Percentiles rank a stretch among this genome's conserved stretches.
These are phyloP conservation scores for Hygrophila difformis DNA, from an alignment of 257 asterid species.

Conservation along the genomic window DNA sequence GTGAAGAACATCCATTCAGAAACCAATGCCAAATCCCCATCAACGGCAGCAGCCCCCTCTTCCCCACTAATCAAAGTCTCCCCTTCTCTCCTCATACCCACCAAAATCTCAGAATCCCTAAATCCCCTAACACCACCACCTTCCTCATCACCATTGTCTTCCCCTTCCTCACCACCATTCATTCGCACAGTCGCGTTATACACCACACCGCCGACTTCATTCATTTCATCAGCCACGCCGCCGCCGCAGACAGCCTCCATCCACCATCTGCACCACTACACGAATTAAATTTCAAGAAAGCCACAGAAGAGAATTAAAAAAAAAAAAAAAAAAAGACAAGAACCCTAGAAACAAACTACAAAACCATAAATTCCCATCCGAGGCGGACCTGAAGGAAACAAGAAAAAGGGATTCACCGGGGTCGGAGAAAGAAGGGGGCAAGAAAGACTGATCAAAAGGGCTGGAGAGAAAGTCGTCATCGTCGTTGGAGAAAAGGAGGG, in stretches of 20 bases:
- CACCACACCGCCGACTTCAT: slow-evolving; percentile 23
- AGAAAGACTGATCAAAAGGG: slow-evolving; percentile 21
- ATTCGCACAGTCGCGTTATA: slow-evolving; percentile 23
- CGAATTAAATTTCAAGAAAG: slow-evolving; percentile 7
- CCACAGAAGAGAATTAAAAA: too few relatives aligned
- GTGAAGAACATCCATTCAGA: slow-evolving; percentile 75
- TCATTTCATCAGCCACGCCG: slow-evolving; percentile 13
- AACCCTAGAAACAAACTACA: background rate
- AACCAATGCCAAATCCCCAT: slow-evolving; percentile 46
- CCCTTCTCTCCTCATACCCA: slow-evolving; percentile 36
- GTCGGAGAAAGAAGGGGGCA: slow-evolving; percentile 25
- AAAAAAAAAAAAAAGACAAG: background rate
- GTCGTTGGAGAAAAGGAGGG: slow-evolving; percentile 19
- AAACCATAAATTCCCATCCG: background rate
- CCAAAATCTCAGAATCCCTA: slow-evolving; percentile 27
- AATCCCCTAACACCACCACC: slow-evolving; percentile 13
- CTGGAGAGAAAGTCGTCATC: slow-evolving; percentile 21
- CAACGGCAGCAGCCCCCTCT: slow-evolving; percentile 24
- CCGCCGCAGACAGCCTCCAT: slow-evolving; percentile 34
- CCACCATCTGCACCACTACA: slow-evolving; percentile 45
- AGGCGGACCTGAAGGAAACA: slow-evolving; percentile 39
- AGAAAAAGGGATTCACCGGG: slow-evolving; percentile 34
- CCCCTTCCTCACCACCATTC: slow-evolving; percentile 9
- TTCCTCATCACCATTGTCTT: slow-evolving; percentile 7
- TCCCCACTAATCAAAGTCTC: slow-evolving; percentile 26